Evolutionary conservation across 2,329 filamentous ascomycete genomes (phyloP).

Genomic region (Neofusicoccum ribis): DNA sequence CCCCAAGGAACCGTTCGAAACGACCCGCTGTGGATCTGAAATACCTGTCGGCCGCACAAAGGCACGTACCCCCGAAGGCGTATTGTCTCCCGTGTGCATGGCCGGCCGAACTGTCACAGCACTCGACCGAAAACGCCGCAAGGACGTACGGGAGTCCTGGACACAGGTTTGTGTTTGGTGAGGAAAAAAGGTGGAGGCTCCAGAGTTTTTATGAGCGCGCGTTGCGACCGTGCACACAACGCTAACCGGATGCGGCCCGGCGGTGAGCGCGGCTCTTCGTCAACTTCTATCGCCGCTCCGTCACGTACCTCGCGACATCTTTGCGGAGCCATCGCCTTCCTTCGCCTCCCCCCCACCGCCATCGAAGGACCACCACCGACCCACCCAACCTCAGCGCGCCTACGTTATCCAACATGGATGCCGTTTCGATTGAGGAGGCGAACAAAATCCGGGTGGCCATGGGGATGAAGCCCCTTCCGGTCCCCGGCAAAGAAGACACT

Average conservation of each 20-base stretch:
- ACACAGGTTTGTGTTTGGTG: conserved; percentile 76
- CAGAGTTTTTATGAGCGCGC: conserved; percentile 38
- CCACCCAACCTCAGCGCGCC: background rate
- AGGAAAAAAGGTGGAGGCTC: conserved; percentile 41
- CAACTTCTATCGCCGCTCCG: conserved; percentile 14
- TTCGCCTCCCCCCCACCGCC: conserved; percentile 14
- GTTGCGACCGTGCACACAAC: conserved; percentile 25
- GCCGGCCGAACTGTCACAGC: conserved; percentile 78
- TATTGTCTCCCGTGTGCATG: conserved; percentile 60
- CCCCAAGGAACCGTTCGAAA: conserved; percentile 54
- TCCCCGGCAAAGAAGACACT: conserved; percentile 63
- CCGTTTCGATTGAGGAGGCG: conserved; percentile 73
- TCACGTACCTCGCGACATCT: conserved; percentile 15
- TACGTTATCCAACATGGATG: conserved; percentile 32
- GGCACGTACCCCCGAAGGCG: conserved; percentile 76
- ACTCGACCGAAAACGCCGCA: conserved; percentile 65
- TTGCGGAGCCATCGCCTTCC: background rate
- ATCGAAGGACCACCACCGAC: background rate
- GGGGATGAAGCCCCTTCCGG: conserved; percentile 85
- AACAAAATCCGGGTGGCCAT: conserved; percentile 88
- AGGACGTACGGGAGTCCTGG: conserved; percentile 68
- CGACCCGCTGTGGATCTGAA: conserved; percentile 64
- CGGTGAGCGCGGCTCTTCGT: conserved; percentile 2
- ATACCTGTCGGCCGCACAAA: conserved; percentile 85
- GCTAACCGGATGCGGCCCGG: conserved; percentile 23